Evolutionary conservation across 208 protist species (phyloP).

Genomic region (Leishmania mexicana): DNA sequence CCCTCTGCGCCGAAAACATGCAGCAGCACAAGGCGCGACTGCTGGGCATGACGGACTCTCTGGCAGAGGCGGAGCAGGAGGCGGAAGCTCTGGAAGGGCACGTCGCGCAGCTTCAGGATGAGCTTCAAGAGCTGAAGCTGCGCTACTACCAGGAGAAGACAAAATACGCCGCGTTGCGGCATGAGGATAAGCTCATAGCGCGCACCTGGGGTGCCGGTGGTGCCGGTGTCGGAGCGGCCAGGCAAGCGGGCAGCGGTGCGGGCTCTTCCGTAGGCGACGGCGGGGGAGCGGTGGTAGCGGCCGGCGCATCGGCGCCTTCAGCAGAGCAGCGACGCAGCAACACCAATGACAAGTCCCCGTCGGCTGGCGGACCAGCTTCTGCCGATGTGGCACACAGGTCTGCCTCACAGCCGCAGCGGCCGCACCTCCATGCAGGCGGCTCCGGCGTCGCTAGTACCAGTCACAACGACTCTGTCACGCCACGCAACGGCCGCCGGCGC

Average conservation of each 20-base stretch:
- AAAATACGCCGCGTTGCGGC: conserved; percentile 71
- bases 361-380: not conserved
- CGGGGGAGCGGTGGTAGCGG: not conserved
- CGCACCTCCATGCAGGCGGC: not conserved
- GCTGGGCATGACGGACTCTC: conserved; percentile 66
- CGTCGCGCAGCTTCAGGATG: conserved; percentile 82
- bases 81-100: conserved; percentile 89
- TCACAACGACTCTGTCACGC: not conserved
- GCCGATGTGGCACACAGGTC: not conserved
- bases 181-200: conserved; percentile 48
- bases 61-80: conserved; percentile 58
- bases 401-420: not conserved
- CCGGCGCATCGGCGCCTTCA: not conserved
- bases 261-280: not conserved
- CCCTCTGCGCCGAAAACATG: conserved; percentile 94
- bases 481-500: not conserved
- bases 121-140: conserved; percentile 93
- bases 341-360: not conserved
- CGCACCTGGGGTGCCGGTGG: conserved; percentile 46
- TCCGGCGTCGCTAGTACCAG: not conserved
- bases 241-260: not conserved
- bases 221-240: not conserved
- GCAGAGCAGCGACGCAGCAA: not conserved
- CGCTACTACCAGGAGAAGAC: conserved; percentile 93
- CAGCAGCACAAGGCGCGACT: conserved; percentile 93